Conservation (phyloP, 176 grass and related monocot genomes). For the Carex myosuroides region DNA sequence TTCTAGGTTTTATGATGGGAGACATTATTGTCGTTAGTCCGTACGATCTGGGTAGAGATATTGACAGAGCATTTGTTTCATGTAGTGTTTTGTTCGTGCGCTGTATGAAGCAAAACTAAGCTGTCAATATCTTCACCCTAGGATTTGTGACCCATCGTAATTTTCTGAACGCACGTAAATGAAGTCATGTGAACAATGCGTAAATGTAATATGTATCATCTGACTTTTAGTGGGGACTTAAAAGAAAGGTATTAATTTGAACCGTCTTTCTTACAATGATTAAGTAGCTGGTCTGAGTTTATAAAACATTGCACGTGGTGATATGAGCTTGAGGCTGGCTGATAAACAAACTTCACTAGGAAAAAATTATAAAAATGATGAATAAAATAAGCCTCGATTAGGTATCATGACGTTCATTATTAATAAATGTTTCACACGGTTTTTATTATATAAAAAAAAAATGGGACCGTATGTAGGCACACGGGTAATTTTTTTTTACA, state of each 20-base stretch:
- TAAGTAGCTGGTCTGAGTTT: background rate
- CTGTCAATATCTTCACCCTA: too few relatives aligned
- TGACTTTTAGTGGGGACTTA: too few relatives aligned
- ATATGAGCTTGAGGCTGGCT: background rate
- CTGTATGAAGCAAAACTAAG: too few relatives aligned
- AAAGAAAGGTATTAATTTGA: too few relatives aligned
- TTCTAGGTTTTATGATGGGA: too few relatives aligned
- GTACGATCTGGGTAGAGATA: background rate
- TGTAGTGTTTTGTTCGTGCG: too few relatives aligned
- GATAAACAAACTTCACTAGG: background rate
- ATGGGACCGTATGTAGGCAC: too few relatives aligned
- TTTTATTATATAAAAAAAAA: too few relatives aligned
- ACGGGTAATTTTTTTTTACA: too few relatives aligned
- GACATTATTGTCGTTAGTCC: background rate
- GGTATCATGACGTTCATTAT: background rate
- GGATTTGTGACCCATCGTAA: background rate
- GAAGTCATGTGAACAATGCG: background rate
- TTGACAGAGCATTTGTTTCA: too few relatives aligned
- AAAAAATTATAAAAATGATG: background rate
- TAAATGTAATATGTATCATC: too few relatives aligned
- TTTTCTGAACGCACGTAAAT: background rate
- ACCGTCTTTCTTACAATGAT: background rate
- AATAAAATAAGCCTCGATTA: background rate
- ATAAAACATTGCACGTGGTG: background rate
- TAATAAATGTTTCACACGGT: background rate